Base-by-base conservation (phyloP, 441 rosid species). In the Eutrema salsugineum region DNA sequence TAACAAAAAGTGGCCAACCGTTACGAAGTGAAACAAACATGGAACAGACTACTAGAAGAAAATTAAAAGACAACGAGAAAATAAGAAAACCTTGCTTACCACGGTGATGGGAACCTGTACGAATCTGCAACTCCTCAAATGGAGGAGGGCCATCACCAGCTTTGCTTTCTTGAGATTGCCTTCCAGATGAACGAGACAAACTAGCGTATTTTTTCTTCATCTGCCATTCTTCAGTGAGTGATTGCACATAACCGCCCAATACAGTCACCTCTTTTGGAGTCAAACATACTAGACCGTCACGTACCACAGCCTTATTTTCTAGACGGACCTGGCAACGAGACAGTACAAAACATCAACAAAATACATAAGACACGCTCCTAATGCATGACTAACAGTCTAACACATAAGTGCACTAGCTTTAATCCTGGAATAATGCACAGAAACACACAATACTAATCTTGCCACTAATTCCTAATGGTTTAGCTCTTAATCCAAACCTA, bases 141-240 rank as follows among this genome's bases (percentile, higher is more conserved):
- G 80, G 89, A 49, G 84, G 90, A 66, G 99, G 99, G 63, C 97
- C 90, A 56, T 88, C 92, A 57, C 83, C 80, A 58, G 42, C 42
- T 53, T 77, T 86, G 56, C 74, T 57, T 76, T 87, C 91, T 74
- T 85, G 81, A 20, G 82, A 62, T 68, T 60, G 48, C 71, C 80
- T 82, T 63, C 81, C 56, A 5, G 90, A 78, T 27, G 87, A 82
- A 63, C 90, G 91, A 33, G 96, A 81, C 46, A 86, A 42, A 50
- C 80, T 84, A 2, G 83, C 80, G 68, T 88, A 94, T 19, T 88
- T 94, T 78, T 50, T 81, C 81, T 83, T 91, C 97, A 94, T 87
- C 81, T 83, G 74, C 99, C 97, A 94, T 81, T 94, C 99, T 48
- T 91, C 95, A 71, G 83, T 63, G 54, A 94, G 94, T 35, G 97